Base-by-base conservation (phyloP, 768 basidiomycete species). In the Phaeolepiota aurea region DNA sequence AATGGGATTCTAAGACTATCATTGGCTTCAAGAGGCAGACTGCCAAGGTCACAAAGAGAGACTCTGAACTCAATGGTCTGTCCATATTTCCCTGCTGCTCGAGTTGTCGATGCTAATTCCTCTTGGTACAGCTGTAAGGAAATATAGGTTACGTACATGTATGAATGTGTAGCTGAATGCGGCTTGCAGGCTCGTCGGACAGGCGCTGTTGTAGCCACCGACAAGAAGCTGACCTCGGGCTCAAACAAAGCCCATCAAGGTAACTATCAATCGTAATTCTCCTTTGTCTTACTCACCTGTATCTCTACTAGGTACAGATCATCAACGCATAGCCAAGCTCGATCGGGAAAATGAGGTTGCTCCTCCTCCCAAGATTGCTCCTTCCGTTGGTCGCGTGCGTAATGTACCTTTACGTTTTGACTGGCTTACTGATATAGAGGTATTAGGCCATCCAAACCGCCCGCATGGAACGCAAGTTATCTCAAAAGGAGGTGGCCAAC, bases 311-410 rank as follows among this genome's bases (percentile, higher is more conserved):
- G 89, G 87, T 23, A 87, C 88, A 48, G 92, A 97, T 64, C 90
- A 94, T 65, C 88, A 91, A 56, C 79, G 78, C 42, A 92, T 93
- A 56, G 91, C 87, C 18, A 93, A 93, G 55, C 81, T 97, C 32
- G 92, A 93, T 61, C 79, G 88, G 32, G 90, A 96, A 52, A 93
- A 97, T 59, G 92, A 94, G 54, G 91, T 94, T 16, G 89, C 91
- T 5, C 91, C 92, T 4, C 93, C 93, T 35, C 50, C 84, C 40
- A 94, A 90, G 64, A 66, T 97, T 48, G 58, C 71, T 1, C 69
- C 79, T 5, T 70, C 68, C 16, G 87, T 87, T 46, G 86, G 87
- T 48, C 80, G 79, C 61, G 87, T 84, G 55, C 32, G 73, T 59
- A 39, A 48, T 37, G 28, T 47, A 25, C 48, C 2, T 28, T 13